A percentile compares a stretch with the other conserved stretches of the same genome.
Evolutionary conservation across 2,329 filamentous ascomycete species (phyloP).

Genomic region (Kalmusia sp.): DNA sequence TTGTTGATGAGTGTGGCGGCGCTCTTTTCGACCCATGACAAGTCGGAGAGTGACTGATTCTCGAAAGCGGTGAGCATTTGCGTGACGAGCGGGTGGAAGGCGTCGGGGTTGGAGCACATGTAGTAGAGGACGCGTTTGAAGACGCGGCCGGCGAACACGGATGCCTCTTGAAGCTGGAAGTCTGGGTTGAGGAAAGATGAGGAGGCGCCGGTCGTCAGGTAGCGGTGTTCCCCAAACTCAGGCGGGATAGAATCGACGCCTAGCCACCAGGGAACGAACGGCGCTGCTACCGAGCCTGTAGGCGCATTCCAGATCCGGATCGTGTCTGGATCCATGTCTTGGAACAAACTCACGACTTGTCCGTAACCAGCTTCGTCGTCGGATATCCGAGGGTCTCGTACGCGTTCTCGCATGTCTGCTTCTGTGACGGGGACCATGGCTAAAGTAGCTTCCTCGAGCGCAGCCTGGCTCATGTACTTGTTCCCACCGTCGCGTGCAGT

Average conservation of each 20-base stretch:
- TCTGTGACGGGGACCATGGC: conserved; percentile 59
- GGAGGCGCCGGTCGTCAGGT: conserved; percentile 42
- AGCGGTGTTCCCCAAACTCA: conserved; percentile 44
- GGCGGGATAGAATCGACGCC: conserved; percentile 39
- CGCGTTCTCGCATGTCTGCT: conserved; percentile 53
- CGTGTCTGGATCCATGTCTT: conserved; percentile 36
- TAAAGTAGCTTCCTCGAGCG: conserved; percentile 43
- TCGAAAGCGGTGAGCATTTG: conserved; percentile 37
- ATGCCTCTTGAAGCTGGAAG: conserved; percentile 40
- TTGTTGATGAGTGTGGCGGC: conserved; percentile 25
- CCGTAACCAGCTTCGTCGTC: conserved; percentile 48
- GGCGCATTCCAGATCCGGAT: conserved; percentile 45
- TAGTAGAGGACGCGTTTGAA: conserved; percentile 40
- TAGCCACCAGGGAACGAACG: conserved; percentile 45
- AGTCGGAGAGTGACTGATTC: conserved; percentile 29
- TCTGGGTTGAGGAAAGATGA: conserved; percentile 42
- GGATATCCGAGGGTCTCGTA: conserved; percentile 44
- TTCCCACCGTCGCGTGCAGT: conserved; percentile 43
- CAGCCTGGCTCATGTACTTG: conserved; percentile 48
- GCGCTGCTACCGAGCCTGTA: conserved; percentile 43
- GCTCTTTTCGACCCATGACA: conserved; percentile 31
- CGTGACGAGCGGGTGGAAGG: conserved; percentile 30
- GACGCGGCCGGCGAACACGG: conserved; percentile 32
- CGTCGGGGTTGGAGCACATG: conserved; percentile 35
- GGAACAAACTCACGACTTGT: conserved; percentile 38